Conservation (phyloP, 1,139 yeast genomes). For the Debaryomyces psychrophilus region DNA sequence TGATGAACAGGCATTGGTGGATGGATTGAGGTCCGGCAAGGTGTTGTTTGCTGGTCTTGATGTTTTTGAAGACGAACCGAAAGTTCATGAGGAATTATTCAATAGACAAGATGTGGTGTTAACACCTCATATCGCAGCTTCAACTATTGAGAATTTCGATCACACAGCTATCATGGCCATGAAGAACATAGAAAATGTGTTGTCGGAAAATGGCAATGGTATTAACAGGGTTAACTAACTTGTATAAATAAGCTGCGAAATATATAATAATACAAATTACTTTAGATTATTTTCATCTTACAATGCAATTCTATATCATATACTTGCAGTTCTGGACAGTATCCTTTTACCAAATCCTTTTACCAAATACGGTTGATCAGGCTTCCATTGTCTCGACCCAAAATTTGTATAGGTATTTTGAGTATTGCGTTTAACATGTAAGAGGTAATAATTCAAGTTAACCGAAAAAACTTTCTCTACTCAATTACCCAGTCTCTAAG, state of each 20-base stretch:
- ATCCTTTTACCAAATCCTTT: no score
- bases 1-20: slow-evolving; percentile 71
- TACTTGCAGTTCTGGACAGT: no score
- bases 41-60: slow-evolving; percentile 78
- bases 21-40: slow-evolving; percentile 68
- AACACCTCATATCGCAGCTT: slow-evolving; percentile 79
- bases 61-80: slow-evolving; percentile 75
- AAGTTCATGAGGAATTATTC: slow-evolving; percentile 53
- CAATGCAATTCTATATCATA: no score
- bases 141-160: slow-evolving; percentile 56
- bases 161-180: slow-evolving; percentile 51
- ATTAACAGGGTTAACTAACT: slow-evolving; percentile 39
- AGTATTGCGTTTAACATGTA: no score
- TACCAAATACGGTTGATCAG: no score
- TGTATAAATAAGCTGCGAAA: not conserved
- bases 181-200: slow-evolving; percentile 47
- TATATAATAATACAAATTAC: not conserved
- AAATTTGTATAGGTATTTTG: no score
- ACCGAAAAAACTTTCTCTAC: no score
- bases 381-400: no score
- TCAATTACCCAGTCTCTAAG: no score
- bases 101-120: slow-evolving; percentile 69
- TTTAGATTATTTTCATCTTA: no score
- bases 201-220: slow-evolving; percentile 36
- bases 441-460: no score